Evolutionary conservation across 768 basidiomycete species (phyloP).

Genomic region (Boletus insuetus): DNA sequence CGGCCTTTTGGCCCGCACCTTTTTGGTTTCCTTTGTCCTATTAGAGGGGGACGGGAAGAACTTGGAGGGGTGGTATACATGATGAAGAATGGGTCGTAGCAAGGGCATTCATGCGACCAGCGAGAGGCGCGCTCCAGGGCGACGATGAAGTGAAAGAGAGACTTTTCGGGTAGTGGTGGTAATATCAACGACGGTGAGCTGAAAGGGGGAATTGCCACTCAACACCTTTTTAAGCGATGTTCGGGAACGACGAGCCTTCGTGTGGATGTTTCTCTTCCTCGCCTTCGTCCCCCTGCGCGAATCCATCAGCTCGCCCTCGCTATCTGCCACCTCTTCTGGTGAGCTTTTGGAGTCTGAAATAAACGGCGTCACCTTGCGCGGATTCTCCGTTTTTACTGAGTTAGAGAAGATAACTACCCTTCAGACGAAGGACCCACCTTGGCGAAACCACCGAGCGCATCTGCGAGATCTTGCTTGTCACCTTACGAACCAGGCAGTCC

Average conservation of each 20-base stretch:
- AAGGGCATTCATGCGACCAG: neutral
- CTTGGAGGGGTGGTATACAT: slow-evolving; percentile 5
- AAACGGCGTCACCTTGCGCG: slow-evolving; percentile 12
- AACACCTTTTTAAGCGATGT: neutral
- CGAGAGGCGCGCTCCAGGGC: slow-evolving; percentile 16
- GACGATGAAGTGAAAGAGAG: slow-evolving; percentile 46
- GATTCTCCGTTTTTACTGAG: neutral
- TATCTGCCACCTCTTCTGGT: neutral
- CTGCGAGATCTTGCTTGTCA: neutral
- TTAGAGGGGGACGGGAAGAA: slow-evolving; percentile 16
- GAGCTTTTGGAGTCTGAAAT: neutral
- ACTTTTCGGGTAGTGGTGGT: slow-evolving; percentile 50
- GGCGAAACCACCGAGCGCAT: neutral
- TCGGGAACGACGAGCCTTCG: neutral
- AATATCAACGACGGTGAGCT: slow-evolving; percentile 59
- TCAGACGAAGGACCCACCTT: neutral
- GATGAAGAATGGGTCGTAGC: neutral
- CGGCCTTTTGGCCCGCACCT: neutral
- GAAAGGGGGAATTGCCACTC: slow-evolving; percentile 22
- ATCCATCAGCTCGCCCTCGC: neutral
- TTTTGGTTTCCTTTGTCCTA: slow-evolving; percentile 6
- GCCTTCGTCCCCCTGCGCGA: neutral
- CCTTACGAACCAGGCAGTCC: neutral
- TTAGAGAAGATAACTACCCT: neutral
- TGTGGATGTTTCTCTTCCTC: neutral